Base-by-base conservation (phyloP, 768 basidiomycete species). In the Tricholoma matsutake region DNA sequence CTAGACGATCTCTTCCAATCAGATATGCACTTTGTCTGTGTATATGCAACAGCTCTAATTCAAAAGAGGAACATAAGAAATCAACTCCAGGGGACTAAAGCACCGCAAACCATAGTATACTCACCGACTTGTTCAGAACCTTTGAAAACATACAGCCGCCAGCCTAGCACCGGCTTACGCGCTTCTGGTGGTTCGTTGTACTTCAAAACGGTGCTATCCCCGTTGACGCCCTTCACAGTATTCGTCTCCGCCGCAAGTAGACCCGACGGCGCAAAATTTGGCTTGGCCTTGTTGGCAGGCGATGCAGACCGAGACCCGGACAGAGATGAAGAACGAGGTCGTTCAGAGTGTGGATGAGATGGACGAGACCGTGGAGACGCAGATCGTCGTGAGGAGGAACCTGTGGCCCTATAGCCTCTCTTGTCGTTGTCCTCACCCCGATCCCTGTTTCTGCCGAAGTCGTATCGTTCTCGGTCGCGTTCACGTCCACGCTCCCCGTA, bases 111-210 rank as follows among this genome's bases (percentile, higher is more conserved):
- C 6, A 29, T 37, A 58, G 49, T 22, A 3, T 4, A 79, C 92
- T 73, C 70, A 96, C 96, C 96, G 54, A 88, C 80, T 81, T 98
- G 91, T 67, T 97, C 94, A 57, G 82, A 84, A 20, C 92, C 96
- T 75, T 98, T 98, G 83, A 98, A 99, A 34, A 98, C 96, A 70
- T 98, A 99, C 63, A 99, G 70, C 71, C 97, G 81, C 97, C 97
- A 98, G 16, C 92, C 91, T 34, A 91, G 74, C 4, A 81, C 75
- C 9, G 97, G 96, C 70, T 96, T 98, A 65, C 97, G 80, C 29
- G 96, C 97, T 79, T 99, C 97, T 6, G 97, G 95, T 14, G 97
- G 97, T 73, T 99, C 97, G 63, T 98, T 96, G 73, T 99, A 99
- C 74, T 98, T 99, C 63, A 99, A 79, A 47, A 97, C 85, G 6